A percentile compares a stretch with the other conserved stretches of the same genome.
Conservation (phyloP, 805 yeast species). For the Phaffomyces thermotolerans region DNA sequence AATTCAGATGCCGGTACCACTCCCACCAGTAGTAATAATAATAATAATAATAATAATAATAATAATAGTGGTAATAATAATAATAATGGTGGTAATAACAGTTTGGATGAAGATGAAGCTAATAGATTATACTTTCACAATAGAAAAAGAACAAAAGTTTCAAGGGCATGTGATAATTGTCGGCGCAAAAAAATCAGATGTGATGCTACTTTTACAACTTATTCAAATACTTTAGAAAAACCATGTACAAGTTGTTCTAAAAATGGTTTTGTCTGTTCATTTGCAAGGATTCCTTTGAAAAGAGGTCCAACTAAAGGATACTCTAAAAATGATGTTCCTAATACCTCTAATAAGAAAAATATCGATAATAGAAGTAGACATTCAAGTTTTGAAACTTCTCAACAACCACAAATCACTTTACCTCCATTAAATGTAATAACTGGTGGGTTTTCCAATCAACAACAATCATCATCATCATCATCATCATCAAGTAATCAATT, state of each 20-base stretch:
- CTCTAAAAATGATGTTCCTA: slow-evolving; percentile 16
- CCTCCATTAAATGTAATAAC: slow-evolving; percentile 11
- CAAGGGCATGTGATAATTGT: slow-evolving; percentile 78
- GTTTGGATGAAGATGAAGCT: not conserved
- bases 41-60: no score
- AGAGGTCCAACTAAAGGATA: slow-evolving; percentile 78
- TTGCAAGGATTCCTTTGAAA: slow-evolving; percentile 65
- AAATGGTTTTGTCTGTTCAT: slow-evolving; percentile 55
- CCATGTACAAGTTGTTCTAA: slow-evolving; percentile 58
- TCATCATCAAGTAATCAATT: not conserved
- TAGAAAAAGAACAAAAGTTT: slow-evolving; percentile 63
- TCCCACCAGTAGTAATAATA: no score
- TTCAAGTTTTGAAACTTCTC: slow-evolving; percentile 2
- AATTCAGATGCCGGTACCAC: not conserved
- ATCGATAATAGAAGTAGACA: slow-evolving; percentile 1
- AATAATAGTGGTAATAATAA: no score
- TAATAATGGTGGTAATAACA: no score
- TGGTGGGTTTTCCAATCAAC: not conserved
- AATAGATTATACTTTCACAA: slow-evolving; percentile 6
- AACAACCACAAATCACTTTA: slow-evolving; percentile 5
- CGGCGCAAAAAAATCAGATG: slow-evolving; percentile 67
- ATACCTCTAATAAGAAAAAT: no score
- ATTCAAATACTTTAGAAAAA: slow-evolving; percentile 40
- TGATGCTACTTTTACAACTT: slow-evolving; percentile 46
- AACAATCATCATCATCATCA: slow-evolving; percentile 1